phyloP scores from a whole-genome alignment of 495 filamentous ascomycete species.

The Chaetomium fimeti region DNA sequence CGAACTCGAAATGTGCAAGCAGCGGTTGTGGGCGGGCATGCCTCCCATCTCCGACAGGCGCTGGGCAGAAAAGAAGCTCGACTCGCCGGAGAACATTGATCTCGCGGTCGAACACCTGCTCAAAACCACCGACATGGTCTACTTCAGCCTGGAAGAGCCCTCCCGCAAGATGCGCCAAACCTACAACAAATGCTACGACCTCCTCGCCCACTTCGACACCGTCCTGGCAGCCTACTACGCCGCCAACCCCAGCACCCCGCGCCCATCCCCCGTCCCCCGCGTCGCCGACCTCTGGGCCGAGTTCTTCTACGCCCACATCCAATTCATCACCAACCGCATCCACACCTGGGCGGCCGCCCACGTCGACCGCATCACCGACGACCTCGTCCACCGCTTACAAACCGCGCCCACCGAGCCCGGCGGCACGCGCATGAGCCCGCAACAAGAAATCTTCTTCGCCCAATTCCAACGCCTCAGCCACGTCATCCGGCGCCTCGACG shows the following conservation, averaged over 20 bases:
- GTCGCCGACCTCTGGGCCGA: conserved; percentile 25
- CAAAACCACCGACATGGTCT: conserved; percentile 8
- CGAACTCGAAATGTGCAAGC: conserved; percentile 15
- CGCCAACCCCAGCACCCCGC: not conserved
- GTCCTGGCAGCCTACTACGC: conserved; percentile 19
- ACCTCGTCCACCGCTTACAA: not conserved
- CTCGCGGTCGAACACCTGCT: conserved; percentile 18
- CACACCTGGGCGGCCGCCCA: conserved; percentile 20
- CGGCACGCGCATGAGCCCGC: not conserved
- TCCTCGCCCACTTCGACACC: conserved; percentile 22
- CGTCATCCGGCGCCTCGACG: conserved; percentile 6
- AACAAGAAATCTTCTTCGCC: conserved; percentile 11
- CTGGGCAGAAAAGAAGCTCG: conserved; percentile 23
- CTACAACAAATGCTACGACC: conserved; percentile 20
- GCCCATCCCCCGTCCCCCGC: not conserved
- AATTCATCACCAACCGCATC: conserved; percentile 13
- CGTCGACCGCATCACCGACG: not conserved
- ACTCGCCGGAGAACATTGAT: conserved; percentile 20
- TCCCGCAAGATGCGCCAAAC: conserved; percentile 9
- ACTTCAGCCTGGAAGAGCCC: conserved; percentile 16
- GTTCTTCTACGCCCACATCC: conserved; percentile 24
- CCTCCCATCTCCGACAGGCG: conserved; percentile 21
- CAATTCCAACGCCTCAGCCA: conserved; percentile 3
- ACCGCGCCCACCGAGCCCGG: not conserved
- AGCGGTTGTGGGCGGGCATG: conserved; percentile 21